Evolutionary conservation across 2,329 filamentous ascomycete genomes (phyloP), one percentile per base, ranked within the genome.

Genomic region (Penicillium verrucosum): DNA sequence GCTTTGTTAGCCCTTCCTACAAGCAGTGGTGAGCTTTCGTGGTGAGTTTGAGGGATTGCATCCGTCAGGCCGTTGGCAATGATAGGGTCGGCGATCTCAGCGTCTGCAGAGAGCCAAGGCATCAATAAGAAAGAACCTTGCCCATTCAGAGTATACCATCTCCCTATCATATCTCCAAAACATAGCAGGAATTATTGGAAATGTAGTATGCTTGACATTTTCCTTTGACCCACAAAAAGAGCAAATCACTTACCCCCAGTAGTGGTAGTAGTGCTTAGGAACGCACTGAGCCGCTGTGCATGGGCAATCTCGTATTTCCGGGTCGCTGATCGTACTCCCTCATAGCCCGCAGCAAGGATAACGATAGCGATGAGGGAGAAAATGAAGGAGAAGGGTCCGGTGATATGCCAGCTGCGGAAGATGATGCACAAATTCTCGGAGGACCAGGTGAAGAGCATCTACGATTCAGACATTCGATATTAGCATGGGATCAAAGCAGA

Each of bases 371-470:
- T 67, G 59, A 99, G 86, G 29, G 93, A 96, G 69, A 92, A 74
- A 73, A 97, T 68, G 56, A 99, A 87, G 34, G 89, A 89, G 51
- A 84, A 69, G 3, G 87, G 86, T 59, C 87, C 86, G 60, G 83
- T 86, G 74, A 99, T 78, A 77, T 90, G 92, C 94, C 94, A 99
- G 76, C 87, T 85, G 67, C 82, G 83, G 81, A 97, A 99, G 75
- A 99, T 85, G 75, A 99, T 95, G 82, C 94, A 99, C 63, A 99
- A 90, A 77, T 97, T 89, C 55, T 82, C 85, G 3, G 92, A 93
- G 74, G 92, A 86, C 93, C 93, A 99, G 60, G 92, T 97, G 80
- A 99, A 99, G 65, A 97, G 86, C 93, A 97, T 97, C 92, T 96
- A 65, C 34, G 4, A 47, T 60, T 45, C 65, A 51, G 44, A 9